Conservation (phyloP, 1,284 basidiomycete genomes). For the Vanrija pseudolonga region DNA sequence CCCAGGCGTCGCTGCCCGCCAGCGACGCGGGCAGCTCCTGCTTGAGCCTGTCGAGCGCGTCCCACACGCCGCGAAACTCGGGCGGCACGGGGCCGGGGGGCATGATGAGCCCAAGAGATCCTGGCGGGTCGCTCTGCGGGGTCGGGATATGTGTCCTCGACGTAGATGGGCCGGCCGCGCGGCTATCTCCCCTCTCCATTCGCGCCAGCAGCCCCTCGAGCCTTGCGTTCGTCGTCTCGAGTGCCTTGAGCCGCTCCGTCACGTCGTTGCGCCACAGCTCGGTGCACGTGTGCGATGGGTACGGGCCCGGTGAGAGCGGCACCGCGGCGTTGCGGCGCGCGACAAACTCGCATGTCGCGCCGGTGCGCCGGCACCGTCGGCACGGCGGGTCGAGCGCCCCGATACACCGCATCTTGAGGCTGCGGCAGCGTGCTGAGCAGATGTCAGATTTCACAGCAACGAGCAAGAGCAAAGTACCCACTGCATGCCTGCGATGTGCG, state of each 20-base stretch:
- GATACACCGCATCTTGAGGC: conserved; percentile 24
- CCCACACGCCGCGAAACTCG: conserved; percentile 10
- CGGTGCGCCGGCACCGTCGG: conserved; percentile 16
- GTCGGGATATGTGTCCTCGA: background rate
- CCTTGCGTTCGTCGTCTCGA: conserved; percentile 12
- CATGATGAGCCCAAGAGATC: conserved; percentile 1
- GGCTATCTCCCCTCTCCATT: background rate
- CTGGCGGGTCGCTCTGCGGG: background rate
- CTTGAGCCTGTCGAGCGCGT: conserved; percentile 12
- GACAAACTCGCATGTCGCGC: conserved; percentile 20
- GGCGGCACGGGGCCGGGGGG: background rate
- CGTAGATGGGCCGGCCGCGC: background rate
- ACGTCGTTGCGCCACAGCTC: conserved; percentile 22
- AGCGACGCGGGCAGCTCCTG: conserved; percentile 14
- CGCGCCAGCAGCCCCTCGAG: conserved; percentile 9
- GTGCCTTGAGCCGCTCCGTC: conserved; percentile 12
- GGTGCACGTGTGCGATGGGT: conserved; percentile 20
- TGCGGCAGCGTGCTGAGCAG: conserved; percentile 14
- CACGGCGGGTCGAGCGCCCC: conserved; percentile 23
- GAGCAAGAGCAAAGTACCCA: conserved; percentile 1
- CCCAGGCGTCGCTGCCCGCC: conserved; percentile 10
- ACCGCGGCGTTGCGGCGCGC: conserved; percentile 20
- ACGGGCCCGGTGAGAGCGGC: conserved; percentile 13
- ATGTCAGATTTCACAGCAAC: background rate
- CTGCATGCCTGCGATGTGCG: conserved; percentile 23